phyloP scores from a whole-genome alignment of 139 green algal species.

The Limnomonas spitsbergensis region DNA sequence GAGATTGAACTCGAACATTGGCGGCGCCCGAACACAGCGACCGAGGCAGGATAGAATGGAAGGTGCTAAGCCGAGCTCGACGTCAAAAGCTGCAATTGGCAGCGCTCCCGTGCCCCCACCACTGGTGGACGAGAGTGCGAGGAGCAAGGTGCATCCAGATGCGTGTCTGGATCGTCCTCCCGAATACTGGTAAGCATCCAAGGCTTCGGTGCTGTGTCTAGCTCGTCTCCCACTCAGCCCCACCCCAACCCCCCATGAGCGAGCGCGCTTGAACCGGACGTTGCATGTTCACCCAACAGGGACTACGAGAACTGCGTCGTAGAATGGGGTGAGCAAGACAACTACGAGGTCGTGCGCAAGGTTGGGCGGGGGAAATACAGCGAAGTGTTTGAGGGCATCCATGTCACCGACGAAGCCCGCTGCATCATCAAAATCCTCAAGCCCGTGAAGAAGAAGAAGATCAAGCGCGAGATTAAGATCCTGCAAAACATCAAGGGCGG shows the following conservation, averaged over 20 bases:
- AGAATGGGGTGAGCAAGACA: constrained; percentile 68
- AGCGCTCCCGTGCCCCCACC: constrained; percentile 1
- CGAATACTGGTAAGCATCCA: constrained; percentile 22
- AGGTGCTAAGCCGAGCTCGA: too few relatives aligned
- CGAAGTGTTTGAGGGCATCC: constrained; percentile 97
- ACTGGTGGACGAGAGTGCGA: constrained; percentile 12
- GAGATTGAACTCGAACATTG: too few relatives aligned
- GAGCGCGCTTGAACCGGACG: background rate
- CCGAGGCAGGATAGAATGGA: too few relatives aligned
- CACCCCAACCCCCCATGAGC: background rate
- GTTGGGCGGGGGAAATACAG: constrained; percentile 97
- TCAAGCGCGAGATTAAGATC: constrained; percentile 98
- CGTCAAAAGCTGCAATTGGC: too few relatives aligned
- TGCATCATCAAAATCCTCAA: constrained; percentile 87
- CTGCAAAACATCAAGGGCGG: constrained; percentile 89
- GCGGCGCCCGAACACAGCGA: too few relatives aligned
- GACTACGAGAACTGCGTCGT: constrained; percentile 16
- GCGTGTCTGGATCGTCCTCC: constrained; percentile 5
- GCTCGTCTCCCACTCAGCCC: background rate
- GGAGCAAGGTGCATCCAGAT: constrained; percentile 13
- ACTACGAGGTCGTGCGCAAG: constrained; percentile 96
- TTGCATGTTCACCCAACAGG: constrained; percentile 18
- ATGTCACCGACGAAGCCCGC: constrained; percentile 62
- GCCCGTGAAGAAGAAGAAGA: constrained; percentile 51
- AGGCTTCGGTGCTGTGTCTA: constrained; percentile 1